Base-by-base conservation (phyloP, 495 filamentous ascomycete species). In the Penicillium robsamsonii region DNA sequence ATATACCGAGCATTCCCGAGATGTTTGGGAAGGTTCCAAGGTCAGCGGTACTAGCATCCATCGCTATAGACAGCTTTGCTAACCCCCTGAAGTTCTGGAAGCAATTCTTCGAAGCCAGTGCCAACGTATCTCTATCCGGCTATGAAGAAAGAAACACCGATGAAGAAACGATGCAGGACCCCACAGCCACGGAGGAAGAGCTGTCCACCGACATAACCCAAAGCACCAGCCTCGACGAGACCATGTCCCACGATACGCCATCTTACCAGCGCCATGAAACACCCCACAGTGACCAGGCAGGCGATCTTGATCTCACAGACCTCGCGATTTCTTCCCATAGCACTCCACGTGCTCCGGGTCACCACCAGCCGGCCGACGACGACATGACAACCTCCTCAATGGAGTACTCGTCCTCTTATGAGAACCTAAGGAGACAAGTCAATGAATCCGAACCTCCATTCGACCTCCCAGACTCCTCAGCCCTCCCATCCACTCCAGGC, bases 71-170 rank as follows among this genome's bases (percentile, higher is more conserved):
- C 3, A 13, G 7, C 24, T 30, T 37, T 27, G 40, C 50, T 61
- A 38, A 65, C 37, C 9, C 22, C 11, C 20, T 50, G 13, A 63
- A 95, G 90, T 97, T 97, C 74, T 98, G 94, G 94, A 97, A 97
- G 73, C 90, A 96, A 77, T 97, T 98, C 82, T 98, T 98, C 75
- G 94, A 98, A 75, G 90, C 93, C 52, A 94, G 89, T 43, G 94
- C 94, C 69, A 98, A 98, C 63, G 93, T 97, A 24, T 94, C 91
- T 3, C 83, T 98, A n/a, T 95, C 92, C 11, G 91, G 92, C 47
- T 96, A 97, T 70, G 92, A 96, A 71, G 94, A 96, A 64, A 71
- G 81, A 46, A 83, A 83, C 20, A 74, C 73, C 30, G 83, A 82
- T 20, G 73, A 73, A 24, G 69, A 71, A 29, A 78, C 66, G 0